Percentiles rank a stretch among this genome's conserved stretches.
These are phyloP conservation scores for Thermochaetoides thermophila DNA, from an alignment of 495 filamentous ascomycete genomes.

Conservation along the genomic window DNA sequence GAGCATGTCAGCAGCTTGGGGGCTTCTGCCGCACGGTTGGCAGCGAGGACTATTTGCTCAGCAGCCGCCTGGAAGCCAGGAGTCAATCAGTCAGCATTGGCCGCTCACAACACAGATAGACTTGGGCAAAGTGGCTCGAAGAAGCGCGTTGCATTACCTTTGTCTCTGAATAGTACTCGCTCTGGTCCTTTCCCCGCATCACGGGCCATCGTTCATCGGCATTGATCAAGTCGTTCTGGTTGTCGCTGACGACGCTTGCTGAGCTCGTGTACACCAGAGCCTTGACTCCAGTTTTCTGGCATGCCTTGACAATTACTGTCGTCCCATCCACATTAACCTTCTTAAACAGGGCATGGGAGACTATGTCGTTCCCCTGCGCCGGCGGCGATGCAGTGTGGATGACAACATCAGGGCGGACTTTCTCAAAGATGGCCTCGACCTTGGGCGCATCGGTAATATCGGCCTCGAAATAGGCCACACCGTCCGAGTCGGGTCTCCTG, in stretches of 20 bases:
- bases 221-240: conserved; percentile 65
- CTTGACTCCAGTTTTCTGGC: conserved; percentile 62
- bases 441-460: conserved; percentile 67
- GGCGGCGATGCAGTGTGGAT: conserved; percentile 87
- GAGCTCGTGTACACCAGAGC: conserved; percentile 92
- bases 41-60: conserved; percentile 67
- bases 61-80: conserved; percentile 71
- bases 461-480: conserved; percentile 64
- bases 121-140: neutral
- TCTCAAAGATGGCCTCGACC: conserved; percentile 50
- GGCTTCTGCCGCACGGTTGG: conserved; percentile 53
- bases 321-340: conserved; percentile 94
- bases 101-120: too few species aligned
- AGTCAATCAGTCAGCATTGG: too few species aligned
- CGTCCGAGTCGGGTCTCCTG: conserved; percentile 47
- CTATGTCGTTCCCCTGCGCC: conserved; percentile 28
- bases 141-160: conserved; percentile 52
- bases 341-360: conserved; percentile 46
- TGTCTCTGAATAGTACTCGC: conserved; percentile 84
- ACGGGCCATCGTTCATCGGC: conserved; percentile 80
- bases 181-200: conserved; percentile 52
- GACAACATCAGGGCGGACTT: conserved; percentile 68
- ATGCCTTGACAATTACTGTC: conserved; percentile 58
- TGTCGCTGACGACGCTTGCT: conserved; percentile 75
- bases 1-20: conserved; percentile 57